These are phyloP conservation scores for Backusella psychrophila DNA, from an alignment of 192 early-diverging fungal species.

Conservation along the genomic window DNA sequence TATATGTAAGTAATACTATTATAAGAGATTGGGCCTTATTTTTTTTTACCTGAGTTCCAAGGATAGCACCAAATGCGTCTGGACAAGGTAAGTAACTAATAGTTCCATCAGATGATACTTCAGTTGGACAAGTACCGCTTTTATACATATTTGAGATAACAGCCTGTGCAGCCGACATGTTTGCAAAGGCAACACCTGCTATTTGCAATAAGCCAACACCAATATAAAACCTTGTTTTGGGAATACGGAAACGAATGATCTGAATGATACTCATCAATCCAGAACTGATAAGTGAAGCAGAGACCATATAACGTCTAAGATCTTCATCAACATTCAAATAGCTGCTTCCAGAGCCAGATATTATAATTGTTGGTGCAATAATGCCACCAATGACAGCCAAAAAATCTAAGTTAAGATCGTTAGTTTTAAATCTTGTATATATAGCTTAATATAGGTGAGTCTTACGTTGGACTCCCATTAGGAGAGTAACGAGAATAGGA, in stretches of 20 bases:
- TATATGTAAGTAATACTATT: background rate
- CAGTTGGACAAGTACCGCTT: conserved; percentile 20
- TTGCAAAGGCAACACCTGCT: conserved; percentile 54
- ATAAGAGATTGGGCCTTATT: background rate
- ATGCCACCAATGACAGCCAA: conserved; percentile 12
- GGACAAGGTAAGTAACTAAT: conserved; percentile 41
- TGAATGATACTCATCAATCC: conserved; percentile 38
- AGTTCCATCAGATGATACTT: conserved; percentile 35
- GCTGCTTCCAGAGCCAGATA: conserved; percentile 38
- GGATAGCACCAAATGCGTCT: conserved; percentile 49
- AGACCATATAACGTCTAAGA: conserved; percentile 42
- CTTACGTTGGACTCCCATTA: conserved; percentile 37
- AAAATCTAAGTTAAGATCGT: background rate
- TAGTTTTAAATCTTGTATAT: background rate
- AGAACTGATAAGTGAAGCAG: conserved; percentile 40
- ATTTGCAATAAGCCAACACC: conserved; percentile 41
- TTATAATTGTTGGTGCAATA: conserved; percentile 38
- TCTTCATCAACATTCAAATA: conserved; percentile 37
- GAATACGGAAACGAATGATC: conserved; percentile 44
- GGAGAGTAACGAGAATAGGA: conserved; percentile 38
- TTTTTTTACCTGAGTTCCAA: conserved; percentile 38
- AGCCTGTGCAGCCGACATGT: conserved; percentile 45
- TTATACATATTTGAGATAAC: conserved; percentile 36
- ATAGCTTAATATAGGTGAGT: background rate
- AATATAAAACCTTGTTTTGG: conserved; percentile 44